Percentiles rank a stretch among this genome's conserved stretches.
Evolutionary conservation across 208 protist genomes (phyloP).

Genomic region (Crithidia sp.): DNA sequence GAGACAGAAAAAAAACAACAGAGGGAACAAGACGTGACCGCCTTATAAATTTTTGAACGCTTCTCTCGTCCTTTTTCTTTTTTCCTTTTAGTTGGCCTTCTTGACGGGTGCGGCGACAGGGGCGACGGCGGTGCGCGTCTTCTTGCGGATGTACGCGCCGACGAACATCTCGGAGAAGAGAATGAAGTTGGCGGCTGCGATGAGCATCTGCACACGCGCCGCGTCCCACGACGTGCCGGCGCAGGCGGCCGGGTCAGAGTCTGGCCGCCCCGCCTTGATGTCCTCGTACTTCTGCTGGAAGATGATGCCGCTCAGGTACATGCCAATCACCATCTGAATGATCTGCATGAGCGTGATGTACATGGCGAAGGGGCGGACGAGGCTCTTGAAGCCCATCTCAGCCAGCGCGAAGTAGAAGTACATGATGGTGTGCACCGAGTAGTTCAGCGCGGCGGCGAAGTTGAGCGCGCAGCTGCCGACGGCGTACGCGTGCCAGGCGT

Average conservation of each 20-base stretch:
- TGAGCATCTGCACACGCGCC: slow-evolving; percentile 63
- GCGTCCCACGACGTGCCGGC: slow-evolving; percentile 43
- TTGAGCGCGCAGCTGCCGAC: slow-evolving; percentile 42
- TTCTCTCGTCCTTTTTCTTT: not conserved
- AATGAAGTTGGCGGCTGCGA: slow-evolving; percentile 81
- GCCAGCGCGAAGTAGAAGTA: slow-evolving; percentile 93
- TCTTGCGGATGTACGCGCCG: slow-evolving; percentile 55
- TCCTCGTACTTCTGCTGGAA: slow-evolving; percentile 27
- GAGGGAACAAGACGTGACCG: too few species aligned
- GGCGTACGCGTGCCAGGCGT: slow-evolving; percentile 78
- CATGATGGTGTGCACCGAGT: slow-evolving; percentile 93
- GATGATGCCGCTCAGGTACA: slow-evolving; percentile 38
- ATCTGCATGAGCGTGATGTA: slow-evolving; percentile 89
- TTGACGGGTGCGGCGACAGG: not conserved
- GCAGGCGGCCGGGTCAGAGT: slow-evolving; percentile 27
- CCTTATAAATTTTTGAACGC: too few species aligned
- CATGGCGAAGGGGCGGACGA: slow-evolving; percentile 69
- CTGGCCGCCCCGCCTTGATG: slow-evolving; percentile 10
- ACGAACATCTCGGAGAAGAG: slow-evolving; percentile 88
- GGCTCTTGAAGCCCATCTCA: slow-evolving; percentile 52
- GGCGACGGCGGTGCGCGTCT: slow-evolving; percentile 3
- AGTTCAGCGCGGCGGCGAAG: slow-evolving; percentile 87
- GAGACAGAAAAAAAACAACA: too few species aligned
- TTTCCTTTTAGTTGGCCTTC: not conserved
- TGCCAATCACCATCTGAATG: slow-evolving; percentile 91